phyloP scores from a whole-genome alignment of 2,329 filamentous ascomycete species.

The Seiridium cupressi region DNA sequence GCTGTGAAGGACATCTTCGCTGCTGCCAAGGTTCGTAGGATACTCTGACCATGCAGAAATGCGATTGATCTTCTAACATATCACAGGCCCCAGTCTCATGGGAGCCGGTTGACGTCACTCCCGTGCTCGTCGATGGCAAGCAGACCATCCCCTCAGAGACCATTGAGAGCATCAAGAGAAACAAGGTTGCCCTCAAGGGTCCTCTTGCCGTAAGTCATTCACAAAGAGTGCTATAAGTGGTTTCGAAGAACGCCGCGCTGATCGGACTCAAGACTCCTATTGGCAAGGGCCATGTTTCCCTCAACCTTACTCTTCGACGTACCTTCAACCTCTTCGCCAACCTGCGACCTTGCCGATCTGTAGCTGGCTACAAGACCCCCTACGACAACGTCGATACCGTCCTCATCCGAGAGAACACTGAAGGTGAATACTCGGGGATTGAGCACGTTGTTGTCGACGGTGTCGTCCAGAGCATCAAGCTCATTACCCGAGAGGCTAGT shows the following conservation, averaged over 20 bases:
- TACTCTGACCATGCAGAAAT: not conserved
- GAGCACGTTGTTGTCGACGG: slow-evolving; percentile 98
- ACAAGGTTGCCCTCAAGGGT: slow-evolving; percentile 97
- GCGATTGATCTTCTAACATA: slow-evolving; percentile 12
- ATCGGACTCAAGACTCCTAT: slow-evolving; percentile 69
- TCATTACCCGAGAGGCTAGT: slow-evolving; percentile 91
- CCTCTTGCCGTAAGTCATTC: slow-evolving; percentile 76
- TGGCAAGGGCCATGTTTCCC: slow-evolving; percentile 97
- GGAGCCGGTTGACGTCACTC: slow-evolving; percentile 96
- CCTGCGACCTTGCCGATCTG: slow-evolving; percentile 94
- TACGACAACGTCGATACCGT: slow-evolving; percentile 97
- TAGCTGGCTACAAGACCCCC: slow-evolving; percentile 96
- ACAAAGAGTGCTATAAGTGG: no score
- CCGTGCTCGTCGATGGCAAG: slow-evolving; percentile 89
- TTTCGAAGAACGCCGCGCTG: not conserved
- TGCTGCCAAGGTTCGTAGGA: slow-evolving; percentile 75
- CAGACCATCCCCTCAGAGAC: slow-evolving; percentile 91
- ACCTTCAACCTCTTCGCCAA: slow-evolving; percentile 99
- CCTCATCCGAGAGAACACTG: slow-evolving; percentile 98
- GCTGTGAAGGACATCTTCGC: slow-evolving; percentile 99
- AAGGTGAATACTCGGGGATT: slow-evolving; percentile 99
- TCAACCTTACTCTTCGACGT: slow-evolving; percentile 96
- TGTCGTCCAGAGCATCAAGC: slow-evolving; percentile 99
- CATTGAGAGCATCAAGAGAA: slow-evolving; percentile 89
- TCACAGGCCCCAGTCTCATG: slow-evolving; percentile 83